Conservation (phyloP, 2,329 filamentous ascomycete genomes). For the Pseudogymnoascus sp. region DNA sequence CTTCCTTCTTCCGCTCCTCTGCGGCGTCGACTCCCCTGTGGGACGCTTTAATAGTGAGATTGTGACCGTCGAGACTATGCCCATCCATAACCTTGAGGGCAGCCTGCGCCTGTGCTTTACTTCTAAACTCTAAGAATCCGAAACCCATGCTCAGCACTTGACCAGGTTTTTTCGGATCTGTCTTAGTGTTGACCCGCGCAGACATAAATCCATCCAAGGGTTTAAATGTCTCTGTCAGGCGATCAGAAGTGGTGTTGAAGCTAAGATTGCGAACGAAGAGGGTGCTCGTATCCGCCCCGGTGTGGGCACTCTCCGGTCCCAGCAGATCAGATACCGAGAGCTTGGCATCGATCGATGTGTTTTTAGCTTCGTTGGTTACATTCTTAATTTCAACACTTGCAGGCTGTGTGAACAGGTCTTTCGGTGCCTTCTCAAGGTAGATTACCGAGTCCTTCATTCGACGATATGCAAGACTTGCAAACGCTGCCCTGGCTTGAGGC, state of each 20-base stretch:
- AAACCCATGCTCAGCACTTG: constrained; percentile 94
- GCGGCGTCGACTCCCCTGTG: constrained; percentile 82
- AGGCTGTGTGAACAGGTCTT: constrained; percentile 54
- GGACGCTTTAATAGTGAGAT: constrained; percentile 74
- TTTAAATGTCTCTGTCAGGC: constrained; percentile 68
- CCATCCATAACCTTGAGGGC: constrained; percentile 84
- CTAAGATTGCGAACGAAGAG: constrained; percentile 91
- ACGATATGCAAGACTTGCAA: constrained; percentile 76
- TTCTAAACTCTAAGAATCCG: constrained; percentile 84
- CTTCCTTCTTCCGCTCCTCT: constrained; percentile 74
- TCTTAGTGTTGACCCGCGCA: constrained; percentile 85
- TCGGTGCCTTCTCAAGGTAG: constrained; percentile 89
- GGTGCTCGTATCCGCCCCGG: constrained; percentile 61
- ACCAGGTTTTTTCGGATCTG: constrained; percentile 81
- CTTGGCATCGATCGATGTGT: constrained; percentile 36
- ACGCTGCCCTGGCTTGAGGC: constrained; percentile 73
- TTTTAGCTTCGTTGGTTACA: constrained; percentile 15
- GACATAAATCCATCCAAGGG: constrained; percentile 81
- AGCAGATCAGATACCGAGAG: constrained; percentile 61
- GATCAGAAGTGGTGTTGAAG: constrained; percentile 74
- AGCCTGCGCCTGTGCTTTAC: constrained; percentile 66
- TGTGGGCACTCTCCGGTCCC: constrained; percentile 42
- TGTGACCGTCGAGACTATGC: constrained; percentile 76
- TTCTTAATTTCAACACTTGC: constrained; percentile 13
- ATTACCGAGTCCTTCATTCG: constrained; percentile 85